phyloP scores from a whole-genome alignment of 179 eudicot genomes.

The Dionaea muscipula region DNA sequence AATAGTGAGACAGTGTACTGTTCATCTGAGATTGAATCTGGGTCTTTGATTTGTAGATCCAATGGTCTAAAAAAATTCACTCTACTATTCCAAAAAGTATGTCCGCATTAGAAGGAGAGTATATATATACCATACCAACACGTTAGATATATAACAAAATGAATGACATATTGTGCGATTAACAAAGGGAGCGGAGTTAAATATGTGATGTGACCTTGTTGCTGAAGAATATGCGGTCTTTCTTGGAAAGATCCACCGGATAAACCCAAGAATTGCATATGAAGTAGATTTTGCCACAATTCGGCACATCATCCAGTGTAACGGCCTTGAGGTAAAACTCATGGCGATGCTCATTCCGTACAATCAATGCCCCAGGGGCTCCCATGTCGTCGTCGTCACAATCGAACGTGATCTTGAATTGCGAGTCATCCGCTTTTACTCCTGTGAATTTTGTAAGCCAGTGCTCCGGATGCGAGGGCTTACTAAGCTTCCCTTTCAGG shows the following conservation, averaged over 20 bases:
- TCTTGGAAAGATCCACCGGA: conserved; percentile 24
- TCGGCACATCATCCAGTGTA: conserved; percentile 34
- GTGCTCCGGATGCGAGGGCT: conserved; percentile 23
- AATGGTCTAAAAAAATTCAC: too few species aligned
- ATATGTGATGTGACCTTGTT: conserved; percentile 22
- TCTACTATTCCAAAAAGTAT: too few species aligned
- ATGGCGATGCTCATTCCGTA: conserved; percentile 29
- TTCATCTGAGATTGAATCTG: too few species aligned
- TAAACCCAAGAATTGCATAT: conserved; percentile 61
- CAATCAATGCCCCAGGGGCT: conserved; percentile 40
- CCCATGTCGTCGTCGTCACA: conserved; percentile 36
- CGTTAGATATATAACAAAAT: too few species aligned
- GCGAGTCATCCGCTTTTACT: conserved; percentile 20
- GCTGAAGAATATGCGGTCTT: conserved; percentile 41
- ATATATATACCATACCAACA: too few species aligned
- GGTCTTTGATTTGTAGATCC: too few species aligned
- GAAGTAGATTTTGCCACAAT: conserved; percentile 26
- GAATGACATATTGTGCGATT: too few species aligned
- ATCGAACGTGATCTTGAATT: conserved; percentile 29
- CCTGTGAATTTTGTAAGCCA: conserved; percentile 18
- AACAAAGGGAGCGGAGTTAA: too few species aligned
- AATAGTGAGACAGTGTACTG: too few species aligned
- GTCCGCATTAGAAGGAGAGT: too few species aligned
- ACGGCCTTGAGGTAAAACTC: conserved; percentile 46
- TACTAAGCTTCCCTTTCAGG: conserved; percentile 32